Evolutionary conservation across 495 filamentous ascomycete genomes (phyloP).

Genomic region (Lentithecium fluviatile): DNA sequence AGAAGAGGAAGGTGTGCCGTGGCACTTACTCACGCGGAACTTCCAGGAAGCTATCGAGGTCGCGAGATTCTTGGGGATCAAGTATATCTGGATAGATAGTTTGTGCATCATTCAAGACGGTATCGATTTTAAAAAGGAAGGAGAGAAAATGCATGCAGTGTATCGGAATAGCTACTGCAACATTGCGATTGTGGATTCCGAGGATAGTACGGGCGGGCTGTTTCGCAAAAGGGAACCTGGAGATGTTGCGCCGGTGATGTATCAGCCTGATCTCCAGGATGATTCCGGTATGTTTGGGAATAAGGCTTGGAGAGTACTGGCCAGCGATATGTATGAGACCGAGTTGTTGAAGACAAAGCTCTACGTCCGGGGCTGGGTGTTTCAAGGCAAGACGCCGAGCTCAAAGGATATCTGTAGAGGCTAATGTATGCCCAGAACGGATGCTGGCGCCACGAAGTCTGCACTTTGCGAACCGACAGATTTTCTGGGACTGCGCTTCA

Average conservation of each 20-base stretch:
- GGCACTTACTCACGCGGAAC: constrained; percentile 5
- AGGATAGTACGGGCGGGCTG: constrained; percentile 14
- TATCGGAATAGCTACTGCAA: constrained; percentile 26
- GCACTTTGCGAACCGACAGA: constrained; percentile 27
- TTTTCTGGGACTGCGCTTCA: constrained; percentile 30
- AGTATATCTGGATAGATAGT: constrained; percentile 27
- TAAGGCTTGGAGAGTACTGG: constrained; percentile 5
- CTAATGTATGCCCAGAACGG: constrained; percentile 5
- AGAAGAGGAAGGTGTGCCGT: constrained; percentile 3
- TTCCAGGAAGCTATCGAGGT: constrained; percentile 24
- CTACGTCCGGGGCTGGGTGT: constrained; percentile 30
- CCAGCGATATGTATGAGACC: constrained; percentile 12
- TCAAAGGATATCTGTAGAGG: background rate
- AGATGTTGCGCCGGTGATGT: constrained; percentile 7
- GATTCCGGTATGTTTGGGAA: constrained; percentile 5
- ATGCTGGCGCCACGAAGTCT: constrained; percentile 31
- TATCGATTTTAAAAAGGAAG: constrained; percentile 12
- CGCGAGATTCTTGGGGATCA: constrained; percentile 9
- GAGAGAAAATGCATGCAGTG: constrained; percentile 14
- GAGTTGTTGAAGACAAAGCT: constrained; percentile 18
- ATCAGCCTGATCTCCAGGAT: background rate
- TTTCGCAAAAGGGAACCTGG: constrained; percentile 11
- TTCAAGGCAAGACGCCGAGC: constrained; percentile 15
- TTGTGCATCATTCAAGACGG: constrained; percentile 12
- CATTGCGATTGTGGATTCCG: constrained; percentile 17